Conservation (phyloP, 139 green algal species). For the Haematococcus sp. region DNA sequence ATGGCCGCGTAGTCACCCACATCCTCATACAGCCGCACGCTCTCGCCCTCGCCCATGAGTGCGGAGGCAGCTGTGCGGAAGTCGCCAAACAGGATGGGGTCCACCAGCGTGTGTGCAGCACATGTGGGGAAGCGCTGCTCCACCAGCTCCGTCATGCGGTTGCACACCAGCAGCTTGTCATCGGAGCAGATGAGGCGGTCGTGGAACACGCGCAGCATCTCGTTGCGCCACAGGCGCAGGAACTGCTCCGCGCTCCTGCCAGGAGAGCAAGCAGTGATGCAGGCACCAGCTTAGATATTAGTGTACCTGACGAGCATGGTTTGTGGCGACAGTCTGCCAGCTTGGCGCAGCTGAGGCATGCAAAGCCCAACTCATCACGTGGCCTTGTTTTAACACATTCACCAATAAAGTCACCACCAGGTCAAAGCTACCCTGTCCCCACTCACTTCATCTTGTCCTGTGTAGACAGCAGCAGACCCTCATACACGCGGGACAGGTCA, state of each 20-base stretch:
- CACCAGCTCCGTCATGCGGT: conserved; percentile 44
- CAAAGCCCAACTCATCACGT: too few species aligned
- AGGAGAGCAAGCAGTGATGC: too few species aligned
- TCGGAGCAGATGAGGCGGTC: conserved; percentile 59
- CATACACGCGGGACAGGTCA: conserved; percentile 65
- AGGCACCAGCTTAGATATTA: too few species aligned
- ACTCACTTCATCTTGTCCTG: conserved; percentile 21
- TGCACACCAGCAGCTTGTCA: conserved; percentile 50
- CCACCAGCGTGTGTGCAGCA: conserved; percentile 40
- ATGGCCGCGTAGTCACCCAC: conserved; percentile 59
- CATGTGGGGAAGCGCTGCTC: conserved; percentile 37
- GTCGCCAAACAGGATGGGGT: conserved; percentile 83
- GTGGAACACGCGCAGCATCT: conserved; percentile 72
- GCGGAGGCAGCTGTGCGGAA: conserved; percentile 42
- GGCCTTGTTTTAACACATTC: too few species aligned
- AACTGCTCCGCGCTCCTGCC: conserved; percentile 41
- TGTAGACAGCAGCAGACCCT: conserved; percentile 64
- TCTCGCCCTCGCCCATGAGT: conserved; percentile 30
- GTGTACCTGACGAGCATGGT: too few species aligned
- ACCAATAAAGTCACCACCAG: too few species aligned
- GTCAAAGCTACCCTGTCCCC: too few species aligned
- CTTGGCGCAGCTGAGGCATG: too few species aligned
- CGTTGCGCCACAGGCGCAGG: conserved; percentile 74
- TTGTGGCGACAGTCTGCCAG: too few species aligned
- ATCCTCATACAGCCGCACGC: conserved; percentile 72